Conservation (phyloP, 352 stramenopile species). For the Phytopythium boreale region DNA sequence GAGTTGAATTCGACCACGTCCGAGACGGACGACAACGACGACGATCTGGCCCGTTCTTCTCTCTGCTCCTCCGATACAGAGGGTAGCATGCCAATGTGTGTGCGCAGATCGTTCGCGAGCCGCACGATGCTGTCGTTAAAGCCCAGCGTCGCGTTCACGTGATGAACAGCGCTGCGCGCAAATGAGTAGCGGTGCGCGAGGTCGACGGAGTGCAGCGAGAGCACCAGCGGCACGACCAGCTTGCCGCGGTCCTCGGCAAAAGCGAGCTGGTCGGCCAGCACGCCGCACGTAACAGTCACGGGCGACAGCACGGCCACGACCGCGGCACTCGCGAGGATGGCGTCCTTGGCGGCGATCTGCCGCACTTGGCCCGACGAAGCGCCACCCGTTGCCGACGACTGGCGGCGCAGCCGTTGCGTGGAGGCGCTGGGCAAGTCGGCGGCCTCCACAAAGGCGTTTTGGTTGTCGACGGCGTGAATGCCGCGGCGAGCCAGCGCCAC, state of each 20-base stretch:
- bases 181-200: slow-evolving; percentile 81
- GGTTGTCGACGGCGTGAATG: slow-evolving; percentile 56
- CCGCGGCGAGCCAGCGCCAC: slow-evolving; percentile 54
- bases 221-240: slow-evolving; percentile 62
- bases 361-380: slow-evolving; percentile 47
- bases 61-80: slow-evolving; percentile 15
- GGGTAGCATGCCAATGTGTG: slow-evolving; percentile 21
- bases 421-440: not conserved
- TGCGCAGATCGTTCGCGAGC: slow-evolving; percentile 42
- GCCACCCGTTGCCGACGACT: slow-evolving; percentile 12
- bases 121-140: slow-evolving; percentile 70
- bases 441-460: slow-evolving; percentile 13
- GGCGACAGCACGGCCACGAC: slow-evolving; percentile 72
- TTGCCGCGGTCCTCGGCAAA: slow-evolving; percentile 82
- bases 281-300: slow-evolving; percentile 61
- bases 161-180: slow-evolving; percentile 65
- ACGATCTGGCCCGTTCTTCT: slow-evolving; percentile 12
- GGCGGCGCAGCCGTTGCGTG: slow-evolving; percentile 1
- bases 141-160: slow-evolving; percentile 78
- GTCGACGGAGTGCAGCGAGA: slow-evolving; percentile 73
- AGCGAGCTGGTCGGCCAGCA: slow-evolving; percentile 70
- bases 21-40: slow-evolving; percentile 21
- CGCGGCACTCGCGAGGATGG: slow-evolving; percentile 61
- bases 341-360: slow-evolving; percentile 71
- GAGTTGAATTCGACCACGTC: slow-evolving; percentile 29